Evolutionary conservation across 805 yeast species (phyloP).

Genomic region (Blastobotrys americana): DNA sequence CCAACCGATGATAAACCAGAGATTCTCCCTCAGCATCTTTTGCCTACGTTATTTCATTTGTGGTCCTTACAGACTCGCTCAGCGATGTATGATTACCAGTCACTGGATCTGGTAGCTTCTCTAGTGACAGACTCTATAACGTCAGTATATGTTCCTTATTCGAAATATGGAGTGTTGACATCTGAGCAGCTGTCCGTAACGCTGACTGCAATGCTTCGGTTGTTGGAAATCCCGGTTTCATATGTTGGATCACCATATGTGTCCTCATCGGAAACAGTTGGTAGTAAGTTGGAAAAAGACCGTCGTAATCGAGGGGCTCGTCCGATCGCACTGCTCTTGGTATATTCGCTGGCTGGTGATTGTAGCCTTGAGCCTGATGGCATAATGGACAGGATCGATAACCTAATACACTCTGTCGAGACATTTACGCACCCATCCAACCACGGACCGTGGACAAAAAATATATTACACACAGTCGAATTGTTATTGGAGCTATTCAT

Average conservation of each 20-base stretch:
- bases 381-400: slow-evolving; percentile 45
- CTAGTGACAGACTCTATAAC: slow-evolving; percentile 37
- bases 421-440: slow-evolving; percentile 92
- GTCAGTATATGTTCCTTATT: slow-evolving; percentile 32
- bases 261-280: slow-evolving; percentile 22
- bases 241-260: slow-evolving; percentile 39
- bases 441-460: slow-evolving; percentile 76
- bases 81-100: slow-evolving; percentile 51
- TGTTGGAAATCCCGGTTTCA: slow-evolving; percentile 41
- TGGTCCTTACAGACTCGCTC: slow-evolving; percentile 54
- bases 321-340: slow-evolving; percentile 45
- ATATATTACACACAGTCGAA: slow-evolving; percentile 59
- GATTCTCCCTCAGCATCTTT: slow-evolving; percentile 41
- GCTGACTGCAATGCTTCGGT: slow-evolving; percentile 40
- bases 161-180: slow-evolving; percentile 57
- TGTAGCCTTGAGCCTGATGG: slow-evolving; percentile 37
- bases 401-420: slow-evolving; percentile 59
- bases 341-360: slow-evolving; percentile 53
- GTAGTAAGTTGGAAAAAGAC: slow-evolving; percentile 16
- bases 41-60: slow-evolving; percentile 62
- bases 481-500: slow-evolving; percentile 40
- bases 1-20: slow-evolving; percentile 5
- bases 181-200: slow-evolving; percentile 53
- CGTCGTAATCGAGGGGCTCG: slow-evolving; percentile 23
- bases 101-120: slow-evolving; percentile 59